Conservation (phyloP, 176 grass and related monocot genomes). For the Saccharum officinarum region DNA sequence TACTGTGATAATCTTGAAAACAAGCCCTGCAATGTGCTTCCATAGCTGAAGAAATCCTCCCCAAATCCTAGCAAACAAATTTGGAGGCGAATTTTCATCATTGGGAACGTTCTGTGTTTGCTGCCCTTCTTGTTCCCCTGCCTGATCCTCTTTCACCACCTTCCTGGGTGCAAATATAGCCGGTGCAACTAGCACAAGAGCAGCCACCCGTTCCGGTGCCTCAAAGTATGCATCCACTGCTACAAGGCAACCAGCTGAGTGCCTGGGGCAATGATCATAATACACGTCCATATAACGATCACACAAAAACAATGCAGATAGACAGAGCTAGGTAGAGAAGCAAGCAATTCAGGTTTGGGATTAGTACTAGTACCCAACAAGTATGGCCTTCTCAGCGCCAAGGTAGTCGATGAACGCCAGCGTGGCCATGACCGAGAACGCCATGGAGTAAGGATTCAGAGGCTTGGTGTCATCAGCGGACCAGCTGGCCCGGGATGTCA, state of each 20-base stretch:
- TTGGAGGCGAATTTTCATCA: background rate
- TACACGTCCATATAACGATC: background rate
- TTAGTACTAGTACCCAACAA: constrained; percentile 74
- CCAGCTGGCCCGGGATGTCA: constrained; percentile 50
- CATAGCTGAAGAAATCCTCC: constrained; percentile 48
- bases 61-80: constrained; percentile 57
- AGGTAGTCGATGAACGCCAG: constrained; percentile 75
- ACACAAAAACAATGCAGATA: background rate
- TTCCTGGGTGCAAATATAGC: constrained; percentile 67
- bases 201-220: constrained; percentile 66
- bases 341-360: background rate
- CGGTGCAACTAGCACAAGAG: constrained; percentile 77
- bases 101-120: constrained; percentile 28
- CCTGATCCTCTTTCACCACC: background rate
- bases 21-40: constrained; percentile 34
- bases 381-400: constrained; percentile 47
- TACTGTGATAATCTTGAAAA: constrained; percentile 38
- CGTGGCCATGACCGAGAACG: constrained; percentile 74
- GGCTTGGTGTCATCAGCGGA: constrained; percentile 43
- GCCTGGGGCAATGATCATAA: constrained; percentile 56
- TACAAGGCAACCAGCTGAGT: constrained; percentile 88
- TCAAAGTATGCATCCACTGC: constrained; percentile 75
- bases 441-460: constrained; percentile 82
- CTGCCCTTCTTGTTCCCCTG: constrained; percentile 14
- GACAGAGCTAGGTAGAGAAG: background rate